Conservation (phyloP, 495 filamentous ascomycete species). For the Podospora fimiseda region DNA sequence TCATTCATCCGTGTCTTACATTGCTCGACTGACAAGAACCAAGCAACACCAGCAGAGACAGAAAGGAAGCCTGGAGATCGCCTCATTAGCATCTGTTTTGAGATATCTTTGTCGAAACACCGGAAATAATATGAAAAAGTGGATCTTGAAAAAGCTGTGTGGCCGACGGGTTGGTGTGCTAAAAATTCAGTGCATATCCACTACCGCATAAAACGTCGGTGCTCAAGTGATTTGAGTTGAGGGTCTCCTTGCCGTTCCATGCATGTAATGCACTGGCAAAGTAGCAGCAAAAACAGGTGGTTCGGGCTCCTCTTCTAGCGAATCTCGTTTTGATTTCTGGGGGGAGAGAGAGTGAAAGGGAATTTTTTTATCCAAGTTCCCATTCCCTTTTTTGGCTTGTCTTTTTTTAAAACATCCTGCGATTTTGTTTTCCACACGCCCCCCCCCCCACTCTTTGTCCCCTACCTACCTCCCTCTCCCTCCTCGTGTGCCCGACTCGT, state of each 20-base stretch:
- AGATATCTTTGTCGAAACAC: neutral
- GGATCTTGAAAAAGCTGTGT: neutral
- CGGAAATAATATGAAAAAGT: neutral
- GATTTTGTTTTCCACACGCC: neutral
- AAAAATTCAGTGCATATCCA: neutral
- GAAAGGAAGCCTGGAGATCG: neutral
- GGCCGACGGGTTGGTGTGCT: neutral
- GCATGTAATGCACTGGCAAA: neutral
- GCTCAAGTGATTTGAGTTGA: neutral
- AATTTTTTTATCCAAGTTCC: neutral
- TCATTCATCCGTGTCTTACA: neutral
- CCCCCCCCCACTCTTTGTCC: constrained; percentile 12
- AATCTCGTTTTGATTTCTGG: neutral
- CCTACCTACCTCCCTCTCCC: constrained; percentile 4
- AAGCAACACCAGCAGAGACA: neutral
- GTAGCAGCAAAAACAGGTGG: neutral
- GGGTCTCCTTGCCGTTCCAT: neutral
- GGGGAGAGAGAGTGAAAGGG: neutral
- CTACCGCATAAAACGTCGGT: neutral
- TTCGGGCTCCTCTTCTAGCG: neutral
- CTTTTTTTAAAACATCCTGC: neutral
- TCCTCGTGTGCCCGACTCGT: constrained; percentile 2
- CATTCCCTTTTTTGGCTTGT: constrained; percentile 1
- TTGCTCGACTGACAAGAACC: neutral
- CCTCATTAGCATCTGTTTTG: neutral